These are phyloP conservation scores for Stagonosporopsis vannaccii DNA, from an alignment of 2,329 filamentous ascomycete species.

Conservation along the genomic window DNA sequence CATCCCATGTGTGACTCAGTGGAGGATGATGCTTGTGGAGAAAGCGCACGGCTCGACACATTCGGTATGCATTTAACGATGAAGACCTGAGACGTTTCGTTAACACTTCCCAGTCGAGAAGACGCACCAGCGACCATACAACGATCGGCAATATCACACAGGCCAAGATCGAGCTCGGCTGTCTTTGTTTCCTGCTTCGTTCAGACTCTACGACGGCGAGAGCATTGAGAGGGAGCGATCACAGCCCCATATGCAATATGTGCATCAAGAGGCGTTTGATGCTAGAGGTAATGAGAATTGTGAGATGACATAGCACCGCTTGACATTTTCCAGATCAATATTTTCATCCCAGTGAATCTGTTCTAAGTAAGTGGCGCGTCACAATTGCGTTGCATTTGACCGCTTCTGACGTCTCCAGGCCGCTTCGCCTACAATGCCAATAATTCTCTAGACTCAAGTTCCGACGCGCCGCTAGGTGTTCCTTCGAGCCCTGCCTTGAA, in stretches of 20 bases:
- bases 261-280: background rate
- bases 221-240: background rate
- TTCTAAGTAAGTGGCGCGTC: conserved; percentile 12
- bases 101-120: conserved; percentile 42
- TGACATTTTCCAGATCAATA: conserved; percentile 7
- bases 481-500: conserved; percentile 53
- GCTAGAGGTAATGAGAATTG: background rate
- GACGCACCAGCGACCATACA: conserved; percentile 42
- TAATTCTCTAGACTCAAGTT: conserved; percentile 36
- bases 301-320: background rate
- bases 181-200: conserved; percentile 41
- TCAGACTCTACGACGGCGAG: background rate
- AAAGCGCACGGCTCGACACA: conserved; percentile 50
- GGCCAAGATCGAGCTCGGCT: conserved; percentile 45
- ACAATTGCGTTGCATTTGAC: too few species aligned
- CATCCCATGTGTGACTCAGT: conserved; percentile 28
- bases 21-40: conserved; percentile 35
- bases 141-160: conserved; percentile 46
- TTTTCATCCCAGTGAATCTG: background rate
- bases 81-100: background rate
- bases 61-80: conserved; percentile 53
- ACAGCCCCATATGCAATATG: background rate
- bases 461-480: conserved; percentile 33
- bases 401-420: conserved; percentile 6
- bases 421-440: conserved; percentile 34